Base-by-base conservation (phyloP, 2,329 filamentous ascomycete species). In the Fusarium sulawesiense region DNA sequence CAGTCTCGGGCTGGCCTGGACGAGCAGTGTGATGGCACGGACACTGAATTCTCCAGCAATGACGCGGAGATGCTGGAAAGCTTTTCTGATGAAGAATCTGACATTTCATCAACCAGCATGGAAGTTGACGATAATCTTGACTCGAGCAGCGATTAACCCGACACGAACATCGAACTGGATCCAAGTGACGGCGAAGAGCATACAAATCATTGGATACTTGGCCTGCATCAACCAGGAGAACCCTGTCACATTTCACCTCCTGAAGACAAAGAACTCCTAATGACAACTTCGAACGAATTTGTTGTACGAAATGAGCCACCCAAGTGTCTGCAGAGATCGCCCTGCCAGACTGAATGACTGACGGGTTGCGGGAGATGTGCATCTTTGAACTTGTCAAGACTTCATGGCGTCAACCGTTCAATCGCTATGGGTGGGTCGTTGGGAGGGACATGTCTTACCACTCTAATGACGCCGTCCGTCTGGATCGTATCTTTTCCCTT, bases 141-240 rank as follows among this genome's bases (percentile, higher is more conserved):
- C 32, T 34, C 4, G 16, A 18, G 16, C 9, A 18, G 16, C 9
- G 8, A 34, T 34, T 34, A 2, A 5, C 18, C 16, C 0, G 9
- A 34, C 1, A 0, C 4, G 1, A 2, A 18, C 5, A 34, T 34
- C 0, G 0, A 11, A 1, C 32, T 34, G 16, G 16, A 34, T 34
- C 4, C 32, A 34, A 5, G 16, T 34, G 16, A 3, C 32, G 16
- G 11, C 9, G 4, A 37, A 25, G 7, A 14, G 1, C 18, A 51
- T 61, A 0, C 49, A 55, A 1, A 25, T 49, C 1, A 45, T 53
- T 6, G 32, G 51, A 2, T 4, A 23, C 3, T n/a, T 57, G 7
- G 2, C 1, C 2, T n/a, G 51, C 4, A 21, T 44, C 2, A 25
- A 44, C 3, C 46, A 61, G 20, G 21, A 32, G 3, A 12, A 34